A percentile compares a stretch with the other conserved stretches of the same genome.
These are phyloP conservation scores for Diaporthe humulicola DNA, from an alignment of 2,329 filamentous ascomycete species.

Conservation along the genomic window DNA sequence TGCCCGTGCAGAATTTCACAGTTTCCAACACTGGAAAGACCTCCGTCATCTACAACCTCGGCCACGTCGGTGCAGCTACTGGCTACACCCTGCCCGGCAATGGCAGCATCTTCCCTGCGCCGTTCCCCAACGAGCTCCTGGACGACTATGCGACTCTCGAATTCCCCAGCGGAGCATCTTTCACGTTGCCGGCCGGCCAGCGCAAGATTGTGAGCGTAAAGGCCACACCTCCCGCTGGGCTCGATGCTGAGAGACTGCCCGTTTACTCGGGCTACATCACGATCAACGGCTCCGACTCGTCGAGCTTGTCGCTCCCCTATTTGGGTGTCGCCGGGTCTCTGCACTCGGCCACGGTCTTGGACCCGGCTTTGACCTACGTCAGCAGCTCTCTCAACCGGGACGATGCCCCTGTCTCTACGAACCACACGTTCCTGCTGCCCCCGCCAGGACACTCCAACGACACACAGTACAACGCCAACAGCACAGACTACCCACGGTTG, in stretches of 20 bases:
- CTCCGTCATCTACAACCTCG: constrained; percentile 65
- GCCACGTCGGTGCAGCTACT: constrained; percentile 63
- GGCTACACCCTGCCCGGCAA: constrained; percentile 63
- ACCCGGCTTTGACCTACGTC: constrained; percentile 48
- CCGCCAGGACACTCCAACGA: constrained; percentile 52
- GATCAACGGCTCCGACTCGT: constrained; percentile 58
- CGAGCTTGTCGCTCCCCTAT: constrained; percentile 55
- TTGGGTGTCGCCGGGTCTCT: constrained; percentile 56
- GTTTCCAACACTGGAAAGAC: constrained; percentile 66
- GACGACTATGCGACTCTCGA: constrained; percentile 57
- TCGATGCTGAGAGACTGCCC: constrained; percentile 57
- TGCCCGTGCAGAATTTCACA: constrained; percentile 62
- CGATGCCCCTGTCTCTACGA: constrained; percentile 44
- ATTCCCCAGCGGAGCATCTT: constrained; percentile 52
- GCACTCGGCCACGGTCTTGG: constrained; percentile 51
- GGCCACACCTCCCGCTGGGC: constrained; percentile 54
- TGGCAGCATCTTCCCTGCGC: constrained; percentile 51
- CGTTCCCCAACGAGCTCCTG: constrained; percentile 61
- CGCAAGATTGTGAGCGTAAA: constrained; percentile 62
- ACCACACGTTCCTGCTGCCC: constrained; percentile 58
- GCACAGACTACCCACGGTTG: constrained; percentile 53
- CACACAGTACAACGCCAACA: constrained; percentile 44
- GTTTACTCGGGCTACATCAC: constrained; percentile 64
- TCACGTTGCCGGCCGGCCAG: constrained; percentile 58
- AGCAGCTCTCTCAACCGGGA: constrained; percentile 42